Evolutionary conservation across 2,329 filamentous ascomycete genomes (phyloP).

Genomic region (Ophiosphaerella korrae): DNA sequence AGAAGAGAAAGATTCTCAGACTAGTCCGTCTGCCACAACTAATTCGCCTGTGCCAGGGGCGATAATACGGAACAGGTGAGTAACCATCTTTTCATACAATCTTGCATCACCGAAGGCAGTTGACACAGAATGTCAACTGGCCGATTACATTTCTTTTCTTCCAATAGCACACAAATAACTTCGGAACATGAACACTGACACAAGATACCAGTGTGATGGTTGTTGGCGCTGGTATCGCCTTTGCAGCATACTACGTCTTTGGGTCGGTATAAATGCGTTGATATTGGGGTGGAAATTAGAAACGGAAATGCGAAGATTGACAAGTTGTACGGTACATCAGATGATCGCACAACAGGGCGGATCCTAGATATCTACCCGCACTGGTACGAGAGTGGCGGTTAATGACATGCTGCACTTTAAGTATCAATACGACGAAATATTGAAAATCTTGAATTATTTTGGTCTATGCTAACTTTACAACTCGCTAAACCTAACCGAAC

Average conservation of each 20-base stretch:
- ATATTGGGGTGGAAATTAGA: background rate
- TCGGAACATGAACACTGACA: background rate
- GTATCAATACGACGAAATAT: background rate
- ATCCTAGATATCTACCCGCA: too few relatives aligned
- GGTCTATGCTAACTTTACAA: slow-evolving; percentile 1
- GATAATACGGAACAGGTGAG: background rate
- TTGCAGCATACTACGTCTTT: background rate
- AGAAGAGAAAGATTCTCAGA: slow-evolving; percentile 5
- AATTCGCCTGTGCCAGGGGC: slow-evolving; percentile 4
- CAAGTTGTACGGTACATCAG: too few relatives aligned
- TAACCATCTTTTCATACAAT: too few relatives aligned
- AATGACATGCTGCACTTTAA: background rate
- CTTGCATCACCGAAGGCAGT: too few relatives aligned
- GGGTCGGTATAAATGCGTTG: background rate
- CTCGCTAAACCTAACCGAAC: background rate
- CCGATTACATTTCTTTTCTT: too few relatives aligned
- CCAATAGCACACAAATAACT: too few relatives aligned
- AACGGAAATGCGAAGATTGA: too few relatives aligned
- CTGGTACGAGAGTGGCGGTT: too few relatives aligned
- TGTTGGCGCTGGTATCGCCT: background rate
- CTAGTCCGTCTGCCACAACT: background rate
- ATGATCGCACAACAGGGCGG: too few relatives aligned
- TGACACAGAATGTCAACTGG: too few relatives aligned
- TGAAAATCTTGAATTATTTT: background rate
- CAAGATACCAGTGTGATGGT: background rate